Conservation (phyloP, 2,329 filamentous ascomycete genomes). For the Pyricularia grisea region DNA sequence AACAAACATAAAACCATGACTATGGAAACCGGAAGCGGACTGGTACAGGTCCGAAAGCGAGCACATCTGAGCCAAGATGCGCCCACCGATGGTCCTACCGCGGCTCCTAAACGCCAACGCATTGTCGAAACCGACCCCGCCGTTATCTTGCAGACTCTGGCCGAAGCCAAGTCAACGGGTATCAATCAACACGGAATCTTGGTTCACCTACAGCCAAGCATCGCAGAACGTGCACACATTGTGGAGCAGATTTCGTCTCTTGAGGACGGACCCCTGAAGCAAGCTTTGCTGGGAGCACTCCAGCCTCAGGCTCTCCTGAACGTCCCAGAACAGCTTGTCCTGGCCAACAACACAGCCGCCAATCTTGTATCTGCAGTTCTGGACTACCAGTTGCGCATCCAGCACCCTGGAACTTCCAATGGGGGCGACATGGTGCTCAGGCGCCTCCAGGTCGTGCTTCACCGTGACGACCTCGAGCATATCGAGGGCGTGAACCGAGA, state of each 20-base stretch:
- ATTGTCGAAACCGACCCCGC: background rate
- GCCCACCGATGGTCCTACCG: background rate
- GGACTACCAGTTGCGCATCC: background rate
- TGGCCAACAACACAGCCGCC: background rate
- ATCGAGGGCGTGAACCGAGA: background rate
- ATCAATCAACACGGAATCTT: background rate
- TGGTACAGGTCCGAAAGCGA: background rate
- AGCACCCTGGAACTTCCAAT: background rate
- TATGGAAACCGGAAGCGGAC: background rate
- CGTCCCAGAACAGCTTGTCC: background rate
- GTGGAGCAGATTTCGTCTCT: background rate
- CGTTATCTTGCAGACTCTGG: background rate
- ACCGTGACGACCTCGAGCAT: background rate
- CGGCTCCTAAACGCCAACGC: background rate
- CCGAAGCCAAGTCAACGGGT: background rate
- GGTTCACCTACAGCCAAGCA: background rate
- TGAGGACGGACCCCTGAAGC: background rate
- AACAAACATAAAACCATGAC: background rate
- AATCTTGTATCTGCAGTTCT: background rate
- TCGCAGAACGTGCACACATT: background rate
- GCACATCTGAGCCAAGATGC: background rate
- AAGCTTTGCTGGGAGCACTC: background rate
- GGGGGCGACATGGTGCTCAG: background rate
- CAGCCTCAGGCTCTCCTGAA: background rate
- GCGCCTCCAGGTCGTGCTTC: background rate